phyloP scores from a whole-genome alignment of 306 rosid species.

The Medicago ruthenica region DNA sequence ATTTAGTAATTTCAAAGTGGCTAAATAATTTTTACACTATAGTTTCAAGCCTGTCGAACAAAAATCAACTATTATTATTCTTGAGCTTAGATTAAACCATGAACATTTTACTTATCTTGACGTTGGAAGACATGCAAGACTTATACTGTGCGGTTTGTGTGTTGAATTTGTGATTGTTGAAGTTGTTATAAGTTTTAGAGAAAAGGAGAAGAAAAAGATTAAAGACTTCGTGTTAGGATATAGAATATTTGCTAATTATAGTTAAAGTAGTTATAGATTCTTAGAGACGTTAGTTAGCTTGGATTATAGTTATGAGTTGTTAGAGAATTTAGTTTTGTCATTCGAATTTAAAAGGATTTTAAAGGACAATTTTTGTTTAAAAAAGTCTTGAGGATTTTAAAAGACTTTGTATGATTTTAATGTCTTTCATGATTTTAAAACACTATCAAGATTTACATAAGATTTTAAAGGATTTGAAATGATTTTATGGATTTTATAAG shows the following conservation, averaged over 20 bases:
- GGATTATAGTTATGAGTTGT: too few relatives aligned
- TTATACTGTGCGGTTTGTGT: neutral
- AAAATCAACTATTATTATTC: neutral
- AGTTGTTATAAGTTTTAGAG: neutral
- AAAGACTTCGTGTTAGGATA: neutral
- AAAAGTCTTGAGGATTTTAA: too few relatives aligned
- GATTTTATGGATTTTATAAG: too few relatives aligned
- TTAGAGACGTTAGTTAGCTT: neutral
- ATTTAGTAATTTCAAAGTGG: slow-evolving; percentile 22
- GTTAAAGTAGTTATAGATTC: neutral
- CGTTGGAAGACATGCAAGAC: neutral
- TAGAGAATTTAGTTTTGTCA: too few relatives aligned
- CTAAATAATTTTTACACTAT: neutral
- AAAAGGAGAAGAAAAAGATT: neutral
- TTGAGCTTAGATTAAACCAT: slow-evolving; percentile 37
- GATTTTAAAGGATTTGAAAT: too few relatives aligned
- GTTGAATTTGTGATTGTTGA: neutral
- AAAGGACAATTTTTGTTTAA: too few relatives aligned
- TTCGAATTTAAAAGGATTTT: too few relatives aligned
- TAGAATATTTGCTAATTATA: neutral
- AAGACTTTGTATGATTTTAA: too few relatives aligned
- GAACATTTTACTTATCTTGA: slow-evolving; percentile 20
- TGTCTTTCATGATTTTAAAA: too few relatives aligned
- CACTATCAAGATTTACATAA: too few relatives aligned
- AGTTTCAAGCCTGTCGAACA: slow-evolving; percentile 18